Base-by-base conservation (phyloP, 306 rosid species). In the Abrus pulchellus region DNA sequence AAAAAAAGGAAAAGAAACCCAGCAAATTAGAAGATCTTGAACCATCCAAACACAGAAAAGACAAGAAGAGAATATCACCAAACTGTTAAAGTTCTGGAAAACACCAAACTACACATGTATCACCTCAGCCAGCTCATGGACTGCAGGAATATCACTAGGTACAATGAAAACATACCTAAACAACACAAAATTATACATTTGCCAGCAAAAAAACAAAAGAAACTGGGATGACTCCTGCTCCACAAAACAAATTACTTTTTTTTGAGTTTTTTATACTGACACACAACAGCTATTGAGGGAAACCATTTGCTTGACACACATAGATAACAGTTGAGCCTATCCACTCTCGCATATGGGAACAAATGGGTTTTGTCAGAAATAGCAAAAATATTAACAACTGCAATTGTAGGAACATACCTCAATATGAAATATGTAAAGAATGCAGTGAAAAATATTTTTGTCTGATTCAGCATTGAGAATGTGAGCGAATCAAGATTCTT, bases 401-500 rank as follows among this genome's bases (percentile, higher is more conserved):
- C 67, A 63, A 72, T 13, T 55, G 48, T 68, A 65, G 76, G 72
- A 36, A 61, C 88, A 78, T 87, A 93, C 99, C 98, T 92, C 84
- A 96, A 81, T 68, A 96, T 64, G 48, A 96, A 65, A 82, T 84
- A 96, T 3, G 99, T 93, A 80, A 89, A 93, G 54, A 96, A 79
- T 40, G 98, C 99, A 50, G 99, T 96, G 83, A 93, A 96, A 81
- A 96, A 56, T 62, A 96, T 93, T 78, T 96, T 96, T 32, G 99
- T 96, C 85, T 96, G 98, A 83, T 93, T 96, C 85, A 95, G 87
- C 85, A 96, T 93, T 12, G 99, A 93, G 88, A 96, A 96, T 8
- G 98, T 96, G 74, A 96, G 93, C 3, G 99, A 96, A 88, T 96
- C 99, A 53, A 96, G 97, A 81, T 93, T 96, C 91, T 68, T 92